Evolutionary conservation across 1,139 yeast genomes (phyloP).

Genomic region (Protomyces gravidus): DNA sequence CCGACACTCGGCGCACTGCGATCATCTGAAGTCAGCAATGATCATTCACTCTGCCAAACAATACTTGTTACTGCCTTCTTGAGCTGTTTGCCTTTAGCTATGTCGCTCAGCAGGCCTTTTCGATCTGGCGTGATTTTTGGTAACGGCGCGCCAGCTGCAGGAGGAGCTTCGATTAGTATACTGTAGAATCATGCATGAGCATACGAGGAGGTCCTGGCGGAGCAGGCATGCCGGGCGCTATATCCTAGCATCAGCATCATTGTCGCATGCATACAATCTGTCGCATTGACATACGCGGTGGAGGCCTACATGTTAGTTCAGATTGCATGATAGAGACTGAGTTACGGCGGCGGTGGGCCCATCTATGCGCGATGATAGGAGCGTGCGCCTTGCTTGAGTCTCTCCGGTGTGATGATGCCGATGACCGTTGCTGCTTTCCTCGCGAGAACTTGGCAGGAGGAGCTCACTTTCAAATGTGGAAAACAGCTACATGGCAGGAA

Average conservation of each 20-base stretch:
- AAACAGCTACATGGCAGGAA: too few relatives aligned
- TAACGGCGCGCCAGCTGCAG: constrained; percentile 35
- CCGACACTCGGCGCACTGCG: constrained; percentile 55
- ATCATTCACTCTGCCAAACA: neutral
- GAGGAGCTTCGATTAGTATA: neutral
- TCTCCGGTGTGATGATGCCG: too few relatives aligned
- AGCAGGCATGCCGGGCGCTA: neutral
- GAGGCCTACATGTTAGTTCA: neutral
- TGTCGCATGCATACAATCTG: neutral
- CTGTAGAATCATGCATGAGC: neutral
- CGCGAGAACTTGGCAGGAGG: too few relatives aligned
- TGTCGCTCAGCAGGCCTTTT: constrained; percentile 81
- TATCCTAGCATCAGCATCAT: neutral
- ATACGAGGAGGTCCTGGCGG: neutral
- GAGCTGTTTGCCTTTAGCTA: constrained; percentile 68
- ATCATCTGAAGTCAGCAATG: constrained; percentile 45
- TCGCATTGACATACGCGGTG: neutral
- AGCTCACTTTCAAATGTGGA: too few relatives aligned
- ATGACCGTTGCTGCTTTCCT: too few relatives aligned
- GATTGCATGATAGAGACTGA: neutral
- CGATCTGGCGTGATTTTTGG: constrained; percentile 41
- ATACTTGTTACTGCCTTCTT: constrained; percentile 65
- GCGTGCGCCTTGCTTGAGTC: too few relatives aligned
- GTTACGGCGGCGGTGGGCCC: neutral
- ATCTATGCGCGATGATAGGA: too few relatives aligned